phyloP scores from a whole-genome alignment of 1,139 yeast species.

The Zygosaccharomyces sapae region DNA sequence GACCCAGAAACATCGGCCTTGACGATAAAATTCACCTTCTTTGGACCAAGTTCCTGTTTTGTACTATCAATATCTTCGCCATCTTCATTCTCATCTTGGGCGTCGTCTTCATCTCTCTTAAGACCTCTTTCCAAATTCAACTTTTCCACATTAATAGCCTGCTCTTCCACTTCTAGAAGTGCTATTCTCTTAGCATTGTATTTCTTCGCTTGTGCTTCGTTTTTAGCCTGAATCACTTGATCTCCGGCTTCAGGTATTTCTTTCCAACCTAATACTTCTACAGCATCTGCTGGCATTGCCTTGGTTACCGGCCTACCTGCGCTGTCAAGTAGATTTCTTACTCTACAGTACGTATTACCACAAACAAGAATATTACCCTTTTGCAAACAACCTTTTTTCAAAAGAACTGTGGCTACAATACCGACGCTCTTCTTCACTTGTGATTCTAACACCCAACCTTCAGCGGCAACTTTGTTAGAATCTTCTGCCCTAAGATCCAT shows the following conservation, averaged over 20 bases:
- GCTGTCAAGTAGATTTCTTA: slow-evolving; percentile 77
- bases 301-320: slow-evolving; percentile 55
- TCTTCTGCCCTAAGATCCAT: slow-evolving; percentile 69
- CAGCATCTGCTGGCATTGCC: slow-evolving; percentile 89
- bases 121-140: slow-evolving; percentile 56
- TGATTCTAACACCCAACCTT: slow-evolving; percentile 90
- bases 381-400: slow-evolving; percentile 72
- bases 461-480: slow-evolving; percentile 50
- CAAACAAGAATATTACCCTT: slow-evolving; percentile 73
- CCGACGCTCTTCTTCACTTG: slow-evolving; percentile 82
- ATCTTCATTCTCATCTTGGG: slow-evolving; percentile 45
- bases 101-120: slow-evolving; percentile 38
- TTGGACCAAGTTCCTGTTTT: slow-evolving; percentile 24
- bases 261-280: slow-evolving; percentile 92
- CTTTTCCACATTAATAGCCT: slow-evolving; percentile 61
- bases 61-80: slow-evolving; percentile 26
- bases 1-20: slow-evolving; percentile 86
- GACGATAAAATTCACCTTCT: slow-evolving; percentile 59
- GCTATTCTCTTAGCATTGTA: slow-evolving; percentile 62
- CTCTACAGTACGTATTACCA: slow-evolving; percentile 82
- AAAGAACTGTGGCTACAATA: slow-evolving; percentile 76
- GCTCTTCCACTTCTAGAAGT: slow-evolving; percentile 54
- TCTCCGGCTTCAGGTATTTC: slow-evolving; percentile 92
- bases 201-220: slow-evolving; percentile 70
- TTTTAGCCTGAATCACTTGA: slow-evolving; percentile 67